Evolutionary conservation across 2,329 filamentous ascomycete genomes (phyloP).

Genomic region (Aspergillus sp.): DNA sequence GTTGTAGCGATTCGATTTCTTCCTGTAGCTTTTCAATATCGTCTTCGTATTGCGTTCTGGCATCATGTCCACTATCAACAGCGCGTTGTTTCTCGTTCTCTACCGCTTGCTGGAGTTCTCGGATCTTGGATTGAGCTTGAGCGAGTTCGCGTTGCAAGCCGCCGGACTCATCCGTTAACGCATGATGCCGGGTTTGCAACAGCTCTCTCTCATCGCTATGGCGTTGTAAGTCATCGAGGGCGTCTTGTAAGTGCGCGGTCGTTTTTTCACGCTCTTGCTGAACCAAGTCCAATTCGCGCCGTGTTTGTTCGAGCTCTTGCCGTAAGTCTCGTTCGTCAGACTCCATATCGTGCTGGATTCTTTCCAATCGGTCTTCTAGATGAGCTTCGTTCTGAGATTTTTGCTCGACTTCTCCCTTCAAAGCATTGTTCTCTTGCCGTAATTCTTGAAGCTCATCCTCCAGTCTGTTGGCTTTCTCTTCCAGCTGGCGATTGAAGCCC

Average conservation of each 20-base stretch:
- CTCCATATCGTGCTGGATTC: slow-evolving; percentile 33
- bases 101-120: slow-evolving; percentile 44
- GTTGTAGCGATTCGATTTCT: slow-evolving; percentile 56
- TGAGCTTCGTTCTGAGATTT: slow-evolving; percentile 37
- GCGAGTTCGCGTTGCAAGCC: slow-evolving; percentile 60
- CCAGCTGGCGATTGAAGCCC: slow-evolving; percentile 65
- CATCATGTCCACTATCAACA: slow-evolving; percentile 54
- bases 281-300: slow-evolving; percentile 41
- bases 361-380: slow-evolving; percentile 47
- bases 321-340: slow-evolving; percentile 33
- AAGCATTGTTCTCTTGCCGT: slow-evolving; percentile 38
- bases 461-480: slow-evolving; percentile 61
- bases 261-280: slow-evolving; percentile 37
- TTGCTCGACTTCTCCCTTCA: slow-evolving; percentile 40
- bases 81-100: slow-evolving; percentile 52
- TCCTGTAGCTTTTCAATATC: slow-evolving; percentile 50
- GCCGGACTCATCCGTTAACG: slow-evolving; percentile 58
- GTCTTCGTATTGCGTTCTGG: slow-evolving; percentile 49
- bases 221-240: slow-evolving; percentile 54
- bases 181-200: slow-evolving; percentile 62
- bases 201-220: slow-evolving; percentile 59
- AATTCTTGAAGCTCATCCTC: slow-evolving; percentile 58
- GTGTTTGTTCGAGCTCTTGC: slow-evolving; percentile 38
- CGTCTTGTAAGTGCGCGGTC: slow-evolving; percentile 46
- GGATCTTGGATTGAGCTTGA: slow-evolving; percentile 36